These are phyloP conservation scores for Paecilomyces variotii DNA, from an alignment of 2,329 filamentous ascomycete genomes.

Conservation along the genomic window DNA sequence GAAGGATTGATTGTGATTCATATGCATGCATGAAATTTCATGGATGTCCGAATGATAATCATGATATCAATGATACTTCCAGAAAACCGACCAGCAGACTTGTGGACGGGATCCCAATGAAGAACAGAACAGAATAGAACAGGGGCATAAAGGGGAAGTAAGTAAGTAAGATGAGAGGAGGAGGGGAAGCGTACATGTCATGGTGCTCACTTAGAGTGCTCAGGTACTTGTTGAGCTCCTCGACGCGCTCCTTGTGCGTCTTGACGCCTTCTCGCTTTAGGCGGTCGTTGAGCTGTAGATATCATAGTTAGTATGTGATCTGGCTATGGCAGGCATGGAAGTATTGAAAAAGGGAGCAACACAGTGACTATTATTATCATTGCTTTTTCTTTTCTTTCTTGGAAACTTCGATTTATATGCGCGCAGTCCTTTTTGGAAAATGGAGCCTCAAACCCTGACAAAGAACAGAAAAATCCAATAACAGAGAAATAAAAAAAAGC, in stretches of 20 bases:
- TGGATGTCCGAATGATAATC: no score
- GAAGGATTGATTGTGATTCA: background rate
- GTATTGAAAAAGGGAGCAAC: no score
- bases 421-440: background rate
- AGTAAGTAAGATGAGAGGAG: no score
- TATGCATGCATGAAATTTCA: no score
- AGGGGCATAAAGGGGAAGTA: no score
- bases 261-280: constrained; percentile 80
- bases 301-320: constrained; percentile 1
- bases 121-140: no score
- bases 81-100: no score
- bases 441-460: no score
- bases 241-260: constrained; percentile 93
- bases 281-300: constrained; percentile 66
- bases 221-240: constrained; percentile 90
- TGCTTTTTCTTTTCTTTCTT: no score
- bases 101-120: no score
- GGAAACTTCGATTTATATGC: background rate
- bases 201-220: constrained; percentile 92
- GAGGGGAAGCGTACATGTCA: constrained; percentile 60
- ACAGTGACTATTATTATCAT: background rate
- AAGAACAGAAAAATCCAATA: background rate
- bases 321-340: no score
- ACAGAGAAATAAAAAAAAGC: constrained; percentile 1
- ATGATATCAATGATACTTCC: no score